Percentiles rank a stretch among this genome's conserved stretches.
Evolutionary conservation across 2,329 filamentous ascomycete species (phyloP).

Genomic region (Neopestalotiopsis sp.): DNA sequence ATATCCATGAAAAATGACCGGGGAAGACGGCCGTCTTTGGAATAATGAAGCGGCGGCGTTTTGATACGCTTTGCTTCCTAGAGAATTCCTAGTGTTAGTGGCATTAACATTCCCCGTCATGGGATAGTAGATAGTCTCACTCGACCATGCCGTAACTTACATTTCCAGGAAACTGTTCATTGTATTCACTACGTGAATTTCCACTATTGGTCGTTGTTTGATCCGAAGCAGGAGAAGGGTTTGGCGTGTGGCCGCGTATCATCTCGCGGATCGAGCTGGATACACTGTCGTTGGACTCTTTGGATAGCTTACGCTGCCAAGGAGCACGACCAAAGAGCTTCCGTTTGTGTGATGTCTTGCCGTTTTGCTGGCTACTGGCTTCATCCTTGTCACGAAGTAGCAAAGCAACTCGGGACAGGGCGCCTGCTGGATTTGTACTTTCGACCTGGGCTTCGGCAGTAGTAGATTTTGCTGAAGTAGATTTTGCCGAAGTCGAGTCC

Average conservation of each 20-base stretch:
- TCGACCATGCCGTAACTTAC: constrained; percentile 32
- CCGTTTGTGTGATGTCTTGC: constrained; percentile 31
- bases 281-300: constrained; percentile 43
- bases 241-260: constrained; percentile 43
- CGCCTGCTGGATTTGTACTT: background rate
- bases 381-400: constrained; percentile 44
- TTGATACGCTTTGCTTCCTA: constrained; percentile 56
- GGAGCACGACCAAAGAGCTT: constrained; percentile 48
- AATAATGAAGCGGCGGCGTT: constrained; percentile 48
- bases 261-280: constrained; percentile 48
- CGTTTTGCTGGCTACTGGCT: constrained; percentile 25
- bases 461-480: constrained; percentile 18
- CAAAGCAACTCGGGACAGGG: constrained; percentile 21
- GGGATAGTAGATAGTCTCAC: background rate
- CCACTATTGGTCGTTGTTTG: background rate
- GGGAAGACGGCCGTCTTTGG: constrained; percentile 42
- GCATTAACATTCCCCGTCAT: background rate
- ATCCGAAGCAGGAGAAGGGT: constrained; percentile 33
- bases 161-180: constrained; percentile 37
- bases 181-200: constrained; percentile 15
- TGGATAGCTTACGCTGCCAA: constrained; percentile 47
- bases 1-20: constrained; percentile 52
- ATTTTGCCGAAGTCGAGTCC: constrained; percentile 19
- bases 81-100: background rate
- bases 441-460: constrained; percentile 17